Conservation (phyloP, 495 filamentous ascomycete species). For the Penicillium chermesinum region DNA sequence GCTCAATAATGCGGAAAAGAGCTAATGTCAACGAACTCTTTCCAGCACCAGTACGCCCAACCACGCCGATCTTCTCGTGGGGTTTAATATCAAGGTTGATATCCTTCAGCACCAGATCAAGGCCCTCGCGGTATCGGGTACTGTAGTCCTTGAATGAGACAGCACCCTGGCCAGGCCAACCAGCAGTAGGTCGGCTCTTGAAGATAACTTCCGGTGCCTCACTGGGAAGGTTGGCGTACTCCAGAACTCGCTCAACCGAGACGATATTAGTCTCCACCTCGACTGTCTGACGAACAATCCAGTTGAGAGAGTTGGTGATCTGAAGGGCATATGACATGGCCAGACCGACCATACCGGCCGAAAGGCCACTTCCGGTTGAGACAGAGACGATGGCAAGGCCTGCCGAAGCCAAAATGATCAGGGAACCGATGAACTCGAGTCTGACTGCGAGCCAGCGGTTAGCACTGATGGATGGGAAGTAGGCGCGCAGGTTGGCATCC, state of each 20-base stretch:
- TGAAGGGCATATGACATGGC: conserved; percentile 96
- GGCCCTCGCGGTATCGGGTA: conserved; percentile 79
- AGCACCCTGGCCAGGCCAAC: conserved; percentile 88
- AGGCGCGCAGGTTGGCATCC: conserved; percentile 91
- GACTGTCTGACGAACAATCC: conserved; percentile 98
- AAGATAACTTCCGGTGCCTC: conserved; percentile 94
- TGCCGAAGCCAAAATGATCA: conserved; percentile 87
- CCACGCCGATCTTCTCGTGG: conserved; percentile 96
- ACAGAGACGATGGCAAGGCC: conserved; percentile 80
- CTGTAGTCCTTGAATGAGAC: conserved; percentile 93
- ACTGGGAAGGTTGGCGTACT: conserved; percentile 89
- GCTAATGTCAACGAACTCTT: conserved; percentile 93
- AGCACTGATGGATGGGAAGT: conserved; percentile 92
- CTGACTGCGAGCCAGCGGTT: conserved; percentile 96
- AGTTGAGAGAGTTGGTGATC: conserved; percentile 97
- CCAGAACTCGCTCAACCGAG: conserved; percentile 94
- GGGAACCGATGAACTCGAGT: conserved; percentile 91
- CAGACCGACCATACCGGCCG: conserved; percentile 80
- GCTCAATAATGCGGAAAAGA: conserved; percentile 94
- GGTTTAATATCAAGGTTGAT: conserved; percentile 88
- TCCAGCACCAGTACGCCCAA: conserved; percentile 92
- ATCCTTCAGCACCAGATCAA: conserved; percentile 89
- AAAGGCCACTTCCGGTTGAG: conserved; percentile 59
- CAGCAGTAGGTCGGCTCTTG: conserved; percentile 75
- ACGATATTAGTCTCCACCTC: conserved; percentile 99